Percentiles rank a stretch among this genome's conserved stretches.
These are phyloP conservation scores for Neonectria punicea DNA, from an alignment of 2,329 filamentous ascomycete genomes.

Conservation along the genomic window DNA sequence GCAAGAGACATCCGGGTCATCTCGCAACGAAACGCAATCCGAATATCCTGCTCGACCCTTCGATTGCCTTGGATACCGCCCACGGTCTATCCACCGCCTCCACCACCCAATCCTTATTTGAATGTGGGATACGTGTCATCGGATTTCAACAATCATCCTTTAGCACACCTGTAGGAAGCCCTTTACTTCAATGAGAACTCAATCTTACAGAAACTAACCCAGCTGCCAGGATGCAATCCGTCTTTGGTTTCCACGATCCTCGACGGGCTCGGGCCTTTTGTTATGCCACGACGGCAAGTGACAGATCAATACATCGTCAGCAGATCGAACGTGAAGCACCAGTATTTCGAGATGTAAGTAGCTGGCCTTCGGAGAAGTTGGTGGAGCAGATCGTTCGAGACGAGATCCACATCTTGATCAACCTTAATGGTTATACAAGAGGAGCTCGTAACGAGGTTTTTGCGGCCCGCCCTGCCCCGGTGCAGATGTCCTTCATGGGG, in stretches of 20 bases:
- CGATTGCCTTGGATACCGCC: conserved; percentile 85
- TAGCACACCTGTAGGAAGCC: conserved; percentile 80
- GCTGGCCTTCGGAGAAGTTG: conserved; percentile 85
- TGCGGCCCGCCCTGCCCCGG: conserved; percentile 90
- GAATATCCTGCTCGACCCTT: conserved; percentile 91
- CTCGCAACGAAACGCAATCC: conserved; percentile 91
- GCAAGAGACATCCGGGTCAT: conserved; percentile 93
- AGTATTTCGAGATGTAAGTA: conserved; percentile 88
- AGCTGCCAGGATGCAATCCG: conserved; percentile 83
- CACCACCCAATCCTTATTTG: conserved; percentile 83
- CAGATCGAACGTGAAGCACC: conserved; percentile 95
- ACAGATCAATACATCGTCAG: conserved; percentile 86
- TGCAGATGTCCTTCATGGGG: conserved; percentile 99
- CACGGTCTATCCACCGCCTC: conserved; percentile 85
- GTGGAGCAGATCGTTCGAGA: conserved; percentile 89
- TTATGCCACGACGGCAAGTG: conserved; percentile 93
- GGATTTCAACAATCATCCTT: conserved; percentile 97
- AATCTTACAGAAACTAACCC: background rate
- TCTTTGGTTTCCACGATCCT: conserved; percentile 89
- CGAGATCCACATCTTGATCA: conserved; percentile 92
- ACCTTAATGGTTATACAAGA: conserved; percentile 97
- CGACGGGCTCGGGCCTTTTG: conserved; percentile 84
- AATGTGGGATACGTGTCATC: conserved; percentile 97
- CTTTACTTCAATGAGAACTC: background rate
- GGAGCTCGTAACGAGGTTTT: conserved; percentile 98